Evolutionary conservation across 2,329 filamentous ascomycete species (phyloP), one percentile per base, ranked within the genome.

Genomic region (Beauveria sp.): DNA sequence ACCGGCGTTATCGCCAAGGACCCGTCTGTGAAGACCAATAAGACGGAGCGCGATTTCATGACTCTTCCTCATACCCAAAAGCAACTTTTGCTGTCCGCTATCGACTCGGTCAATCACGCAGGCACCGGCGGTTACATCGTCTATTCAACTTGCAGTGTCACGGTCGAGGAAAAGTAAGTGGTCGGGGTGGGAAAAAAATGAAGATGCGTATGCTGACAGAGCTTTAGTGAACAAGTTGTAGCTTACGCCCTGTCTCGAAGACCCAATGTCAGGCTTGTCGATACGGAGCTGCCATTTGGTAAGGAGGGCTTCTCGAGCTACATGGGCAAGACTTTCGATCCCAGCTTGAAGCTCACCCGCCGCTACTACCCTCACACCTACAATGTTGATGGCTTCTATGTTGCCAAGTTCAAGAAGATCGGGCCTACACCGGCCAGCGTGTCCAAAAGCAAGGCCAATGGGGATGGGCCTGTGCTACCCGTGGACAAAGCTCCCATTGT

Each of bases 1-100:
- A 99, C 94, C 1, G 94, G 94, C 69, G 94, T 99, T 70, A 99
- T 99, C 66, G 89, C 92, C 65, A 99, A 99, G 79, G 94, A 99
- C 75, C 85, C 93, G 37, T 91, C 89, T 66, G 92, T 99, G 67
- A 99, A 99, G 83, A 97, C 93, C 26, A 97, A 97, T 80, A 97
- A 97, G 81, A 96, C 90, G 12, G 91, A 96, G 72, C 88, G 88
- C 66, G 94, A 99, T 75, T 99, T 99, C 79, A 84, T 97, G 74
- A 86, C 89, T 70, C 84, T 99, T 57, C 92, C 94, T 0, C 94
- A 99, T 75, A 84, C 91, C 63, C 94, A 99, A 76, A 97, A 97
- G 75, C 92, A 97, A 76, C 83, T 99, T 61, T 79, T 99, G 14
- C 84, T 99, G 30, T 86, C 92, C 8, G 94, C 94, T 54, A 96